Evolutionary conservation across 345 rosid genomes (phyloP), one percentile per base, ranked within the genome.

Genomic region (Hypericum androsaemum): DNA sequence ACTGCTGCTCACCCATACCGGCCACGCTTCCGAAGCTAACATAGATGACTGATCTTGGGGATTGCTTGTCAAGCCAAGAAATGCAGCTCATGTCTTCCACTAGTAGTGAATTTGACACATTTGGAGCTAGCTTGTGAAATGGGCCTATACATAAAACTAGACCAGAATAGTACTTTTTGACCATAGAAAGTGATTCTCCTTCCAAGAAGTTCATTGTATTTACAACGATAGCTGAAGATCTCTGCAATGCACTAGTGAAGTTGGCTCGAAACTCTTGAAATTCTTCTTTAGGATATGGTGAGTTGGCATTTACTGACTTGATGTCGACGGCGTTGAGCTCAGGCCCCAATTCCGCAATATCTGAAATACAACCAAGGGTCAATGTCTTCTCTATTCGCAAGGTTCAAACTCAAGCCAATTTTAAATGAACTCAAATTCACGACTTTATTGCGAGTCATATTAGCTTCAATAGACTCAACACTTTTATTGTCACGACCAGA

Each of bases 121-220:
- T 42, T 1, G 51, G 41, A 42, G 39, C 52, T 5, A 61, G 32
- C 52, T 60, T 41, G 65, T 60, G 52, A 17, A 64, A 7, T 28
- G 69, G 77, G 13, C 75, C 80, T 22, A 72, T 54, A 2, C 52
- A 39, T 28, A 61, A 66, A 10, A 58, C 13, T 10, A 44, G 64
- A 51, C 61, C 52, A 1, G 39, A 43, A 45, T 17, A 22, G 7
- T 53, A 60, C 11, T 58, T 48, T 37, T 61, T 43, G 6, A 64
- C 53, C 52, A 39, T 11, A 36, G 50, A 39, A 28, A 60, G 14
- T n/a, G 55, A 56, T 41, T 50, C n/a, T 2, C 43, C 52, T 50
- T 75, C 74, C 10, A 71, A 50, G 40, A 41, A 65, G 0, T 39
- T 17, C 5, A 64, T 59, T 39, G 70, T 62, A 58, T 75, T 71